Percentiles rank a stretch among this genome's conserved stretches.
phyloP scores from a whole-genome alignment of 2,329 filamentous ascomycete genomes.

The Neonectria neomacrospora region DNA sequence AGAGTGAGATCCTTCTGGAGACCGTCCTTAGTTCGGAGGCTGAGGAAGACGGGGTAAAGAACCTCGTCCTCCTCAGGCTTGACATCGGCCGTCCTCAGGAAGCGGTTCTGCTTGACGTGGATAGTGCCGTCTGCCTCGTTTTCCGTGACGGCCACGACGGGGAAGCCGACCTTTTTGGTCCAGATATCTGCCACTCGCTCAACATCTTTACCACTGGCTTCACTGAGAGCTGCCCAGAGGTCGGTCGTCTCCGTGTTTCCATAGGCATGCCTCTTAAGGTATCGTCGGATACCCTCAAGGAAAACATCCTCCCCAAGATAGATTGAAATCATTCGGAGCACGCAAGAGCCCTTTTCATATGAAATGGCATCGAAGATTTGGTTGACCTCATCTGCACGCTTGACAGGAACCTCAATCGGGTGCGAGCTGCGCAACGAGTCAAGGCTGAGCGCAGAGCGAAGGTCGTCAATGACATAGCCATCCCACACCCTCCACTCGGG shows the following conservation, averaged over 20 bases:
- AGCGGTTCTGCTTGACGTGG: constrained; percentile 92
- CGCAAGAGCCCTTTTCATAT: constrained; percentile 95
- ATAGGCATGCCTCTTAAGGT: constrained; percentile 97
- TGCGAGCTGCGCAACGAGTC: constrained; percentile 95
- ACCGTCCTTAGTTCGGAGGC: constrained; percentile 84
- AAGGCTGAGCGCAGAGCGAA: constrained; percentile 86
- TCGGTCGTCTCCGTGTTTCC: constrained; percentile 93
- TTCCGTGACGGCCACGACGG: constrained; percentile 85
- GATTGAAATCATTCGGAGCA: constrained; percentile 96
- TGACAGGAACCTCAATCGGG: constrained; percentile 95
- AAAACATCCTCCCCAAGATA: constrained; percentile 93
- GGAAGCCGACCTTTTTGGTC: constrained; percentile 96
- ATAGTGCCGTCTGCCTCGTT: constrained; percentile 74
- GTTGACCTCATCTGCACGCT: constrained; percentile 94
- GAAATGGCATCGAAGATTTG: constrained; percentile 99
- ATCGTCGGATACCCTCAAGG: constrained; percentile 88
- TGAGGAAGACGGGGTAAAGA: constrained; percentile 89
- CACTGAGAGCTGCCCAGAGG: constrained; percentile 86
- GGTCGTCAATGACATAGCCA: constrained; percentile 90
- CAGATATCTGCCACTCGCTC: constrained; percentile 93
- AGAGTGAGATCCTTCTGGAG: constrained; percentile 78
- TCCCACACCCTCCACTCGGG: constrained; percentile 99
- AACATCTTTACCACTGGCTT: constrained; percentile 91
- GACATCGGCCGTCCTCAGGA: constrained; percentile 90
- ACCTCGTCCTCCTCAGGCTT: constrained; percentile 92